Conservation (phyloP, 495 filamentous ascomycete genomes). For the Echria macrotheca region DNA sequence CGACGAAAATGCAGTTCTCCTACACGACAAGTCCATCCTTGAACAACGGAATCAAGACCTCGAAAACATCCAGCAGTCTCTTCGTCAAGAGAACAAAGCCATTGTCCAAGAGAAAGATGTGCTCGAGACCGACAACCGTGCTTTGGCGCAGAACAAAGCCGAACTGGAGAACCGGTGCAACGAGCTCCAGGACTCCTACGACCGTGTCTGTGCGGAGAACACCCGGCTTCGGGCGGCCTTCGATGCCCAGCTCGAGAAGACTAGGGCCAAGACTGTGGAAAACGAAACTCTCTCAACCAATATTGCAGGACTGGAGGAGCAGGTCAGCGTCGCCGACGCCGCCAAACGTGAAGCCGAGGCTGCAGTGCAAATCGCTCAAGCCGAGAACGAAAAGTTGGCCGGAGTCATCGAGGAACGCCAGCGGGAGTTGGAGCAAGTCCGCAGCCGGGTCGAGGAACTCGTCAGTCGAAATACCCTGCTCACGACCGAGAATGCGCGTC, state of each 20-base stretch:
- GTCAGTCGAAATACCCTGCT: background rate
- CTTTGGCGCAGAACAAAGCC: background rate
- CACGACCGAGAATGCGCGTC: background rate
- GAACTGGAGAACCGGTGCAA: background rate
- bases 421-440: background rate
- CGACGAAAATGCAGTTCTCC: background rate
- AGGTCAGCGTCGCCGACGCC: background rate
- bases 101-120: background rate
- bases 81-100: background rate
- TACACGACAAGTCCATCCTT: background rate
- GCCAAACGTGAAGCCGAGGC: background rate
- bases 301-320: background rate
- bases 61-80: background rate
- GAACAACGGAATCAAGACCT: background rate
- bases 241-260: constrained; percentile 4
- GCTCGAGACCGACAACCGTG: background rate
- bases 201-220: background rate
- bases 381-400: background rate
- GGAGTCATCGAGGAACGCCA: background rate
- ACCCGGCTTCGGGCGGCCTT: background rate
- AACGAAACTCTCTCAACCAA: background rate
- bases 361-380: background rate
- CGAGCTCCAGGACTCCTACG: background rate
- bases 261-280: background rate
- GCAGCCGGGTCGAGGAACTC: background rate